Conservation (phyloP, 2,329 filamentous ascomycete genomes). For the Penicillium italicum region DNA sequence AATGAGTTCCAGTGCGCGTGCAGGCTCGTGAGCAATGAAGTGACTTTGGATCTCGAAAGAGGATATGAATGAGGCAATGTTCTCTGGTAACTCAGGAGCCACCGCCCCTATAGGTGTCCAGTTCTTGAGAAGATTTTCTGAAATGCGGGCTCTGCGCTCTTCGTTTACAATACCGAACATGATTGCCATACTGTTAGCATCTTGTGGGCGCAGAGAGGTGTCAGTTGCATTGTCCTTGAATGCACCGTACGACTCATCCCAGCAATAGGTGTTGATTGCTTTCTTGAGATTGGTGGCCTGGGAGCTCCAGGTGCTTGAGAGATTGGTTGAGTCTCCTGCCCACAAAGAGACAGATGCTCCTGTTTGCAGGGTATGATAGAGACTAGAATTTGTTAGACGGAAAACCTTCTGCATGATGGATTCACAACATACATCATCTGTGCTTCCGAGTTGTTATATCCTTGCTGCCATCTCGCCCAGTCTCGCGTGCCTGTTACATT, state of each 20-base stretch:
- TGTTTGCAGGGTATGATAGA: constrained; percentile 55
- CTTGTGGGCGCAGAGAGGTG: constrained; percentile 56
- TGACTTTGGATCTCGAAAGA: constrained; percentile 60
- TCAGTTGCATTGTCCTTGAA: constrained; percentile 54
- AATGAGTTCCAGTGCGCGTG: constrained; percentile 55
- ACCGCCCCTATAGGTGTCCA: constrained; percentile 57
- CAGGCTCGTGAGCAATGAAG: constrained; percentile 46
- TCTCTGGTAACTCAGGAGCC: constrained; percentile 55
- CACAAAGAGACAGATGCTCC: constrained; percentile 52
- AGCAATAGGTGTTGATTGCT: constrained; percentile 49
- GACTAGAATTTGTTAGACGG: constrained; percentile 18
- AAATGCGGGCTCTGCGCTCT: constrained; percentile 41
- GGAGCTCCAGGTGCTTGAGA: constrained; percentile 42
- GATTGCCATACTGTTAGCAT: constrained; percentile 57
- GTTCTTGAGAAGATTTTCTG: constrained; percentile 47
- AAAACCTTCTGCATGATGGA: not conserved
- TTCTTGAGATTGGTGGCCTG: constrained; percentile 38
- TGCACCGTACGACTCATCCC: constrained; percentile 48
- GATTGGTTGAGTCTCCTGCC: constrained; percentile 41
- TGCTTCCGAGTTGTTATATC: constrained; percentile 51
- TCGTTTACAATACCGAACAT: constrained; percentile 47
- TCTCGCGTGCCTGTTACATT: constrained; percentile 51
- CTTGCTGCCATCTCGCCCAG: constrained; percentile 52
- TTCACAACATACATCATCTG: constrained; percentile 45
- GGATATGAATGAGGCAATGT: constrained; percentile 57